These are phyloP conservation scores for Nosema bombycis DNA, from an alignment of 371 early-diverging fungal genomes.

Conservation along the genomic window DNA sequence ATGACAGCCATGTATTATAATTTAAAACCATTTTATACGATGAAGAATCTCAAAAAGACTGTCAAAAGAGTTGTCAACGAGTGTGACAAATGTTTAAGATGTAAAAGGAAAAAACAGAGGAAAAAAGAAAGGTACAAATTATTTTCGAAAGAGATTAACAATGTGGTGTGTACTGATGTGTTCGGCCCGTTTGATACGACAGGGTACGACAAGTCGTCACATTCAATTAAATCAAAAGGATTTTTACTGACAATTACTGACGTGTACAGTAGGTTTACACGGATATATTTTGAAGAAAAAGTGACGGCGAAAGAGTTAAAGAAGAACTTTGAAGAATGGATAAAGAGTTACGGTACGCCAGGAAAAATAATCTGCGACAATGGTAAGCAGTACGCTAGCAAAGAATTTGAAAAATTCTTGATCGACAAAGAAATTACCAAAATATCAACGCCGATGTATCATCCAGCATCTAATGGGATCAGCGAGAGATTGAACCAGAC, in stretches of 20 bases:
- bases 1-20: not conserved
- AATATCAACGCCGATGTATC: not conserved
- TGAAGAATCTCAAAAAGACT: not conserved
- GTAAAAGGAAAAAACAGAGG: not conserved
- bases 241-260: not conserved
- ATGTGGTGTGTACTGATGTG: not conserved
- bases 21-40: not conserved
- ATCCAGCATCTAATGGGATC: slow-evolving; percentile 1
- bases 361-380: not conserved
- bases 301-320: not conserved
- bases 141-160: not conserved
- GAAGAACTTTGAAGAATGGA: not conserved
- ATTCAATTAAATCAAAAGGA: not conserved
- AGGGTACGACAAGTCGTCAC: not conserved
- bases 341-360: not conserved
- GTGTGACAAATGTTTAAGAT: not conserved
- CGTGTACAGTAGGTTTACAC: not conserved
- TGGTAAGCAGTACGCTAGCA: slow-evolving; percentile 4
- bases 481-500: slow-evolving; percentile 5
- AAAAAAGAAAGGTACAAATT: not conserved
- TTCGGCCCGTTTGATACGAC: not conserved
- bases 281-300: not conserved
- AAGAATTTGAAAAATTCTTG: slow-evolving; percentile 1
- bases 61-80: not conserved
- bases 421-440: not conserved